phyloP scores from a whole-genome alignment of 768 basidiomycete genomes.

The Serendipita sp. region DNA sequence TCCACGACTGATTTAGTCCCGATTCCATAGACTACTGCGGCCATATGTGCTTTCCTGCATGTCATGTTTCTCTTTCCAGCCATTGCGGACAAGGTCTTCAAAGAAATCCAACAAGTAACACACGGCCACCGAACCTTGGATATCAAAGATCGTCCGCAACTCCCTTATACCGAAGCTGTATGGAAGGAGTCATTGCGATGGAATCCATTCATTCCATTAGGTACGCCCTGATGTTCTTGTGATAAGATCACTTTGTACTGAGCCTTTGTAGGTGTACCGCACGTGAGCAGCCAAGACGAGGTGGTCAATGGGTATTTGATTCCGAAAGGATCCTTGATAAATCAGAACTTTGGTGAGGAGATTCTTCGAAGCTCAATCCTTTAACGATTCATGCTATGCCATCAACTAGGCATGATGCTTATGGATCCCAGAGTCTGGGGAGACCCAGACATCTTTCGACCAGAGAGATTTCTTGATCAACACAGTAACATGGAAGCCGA shows the following conservation, averaged over 20 bases:
- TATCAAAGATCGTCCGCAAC: not conserved
- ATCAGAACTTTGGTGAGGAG: slow-evolving; percentile 17
- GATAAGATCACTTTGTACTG: too few species aligned
- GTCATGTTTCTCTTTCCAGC: not conserved
- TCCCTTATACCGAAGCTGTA: slow-evolving; percentile 1
- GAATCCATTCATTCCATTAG: not conserved
- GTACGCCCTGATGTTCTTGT: not conserved
- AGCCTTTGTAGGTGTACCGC: not conserved
- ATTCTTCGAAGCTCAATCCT: not conserved
- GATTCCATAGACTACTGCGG: not conserved
- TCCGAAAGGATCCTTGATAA: slow-evolving; percentile 15
- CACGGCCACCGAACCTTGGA: not conserved
- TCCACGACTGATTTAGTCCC: not conserved
- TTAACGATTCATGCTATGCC: too few species aligned
- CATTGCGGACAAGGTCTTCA: not conserved
- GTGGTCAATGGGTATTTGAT: slow-evolving; percentile 2
- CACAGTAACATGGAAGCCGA: not conserved
- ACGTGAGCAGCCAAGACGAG: slow-evolving; percentile 2
- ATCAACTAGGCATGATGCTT: slow-evolving; percentile 17
- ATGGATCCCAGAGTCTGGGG: slow-evolving; percentile 16
- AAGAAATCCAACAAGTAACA: not conserved
- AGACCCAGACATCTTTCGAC: slow-evolving; percentile 17
- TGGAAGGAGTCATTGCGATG: not conserved
- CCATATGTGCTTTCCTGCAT: not conserved
- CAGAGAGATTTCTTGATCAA: slow-evolving; percentile 18